Evolutionary conservation across 1,284 basidiomycete genomes (phyloP), one percentile per base, ranked within the genome.

Genomic region (Hortiboletus rubellus): DNA sequence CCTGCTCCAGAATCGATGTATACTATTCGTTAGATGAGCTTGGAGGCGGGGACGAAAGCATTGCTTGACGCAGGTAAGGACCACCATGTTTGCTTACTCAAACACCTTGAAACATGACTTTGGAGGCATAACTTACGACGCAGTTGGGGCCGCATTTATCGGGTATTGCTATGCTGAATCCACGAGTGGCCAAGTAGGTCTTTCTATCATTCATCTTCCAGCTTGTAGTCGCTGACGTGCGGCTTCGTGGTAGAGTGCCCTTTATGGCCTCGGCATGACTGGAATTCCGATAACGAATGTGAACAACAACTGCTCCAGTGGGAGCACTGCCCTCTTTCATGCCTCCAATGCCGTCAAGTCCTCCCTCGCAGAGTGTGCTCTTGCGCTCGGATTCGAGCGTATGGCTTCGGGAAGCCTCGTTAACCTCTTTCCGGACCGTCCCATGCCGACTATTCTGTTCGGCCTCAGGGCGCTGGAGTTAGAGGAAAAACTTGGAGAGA

Each of bases 331-430:
- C 8, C 77, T 92, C 15, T 88, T 82, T 67, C 80, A 87, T 34
- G 87, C 86, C 4, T 85, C 85, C 60, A 83, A 81, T 44, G 78
- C 82, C 31, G 82, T 93, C 45, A 88, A 85, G 64, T 81, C 81
- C 17, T 87, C 87, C 10, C 79, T 86, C 59, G 85, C 78, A 6
- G 86, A 92, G 54, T 93, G 92, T 67, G 81, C 86, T 0, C 78
- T 94, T 17, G 92, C 92, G 1, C 83, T 94, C 8, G 92, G 92
- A n/a, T 94, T 94, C 62, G 92, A 95, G 68, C 86, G 88, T 46
- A 92, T 93, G 91, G 77, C 82, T 12, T 82, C 88, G 3, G 92
- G 91, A n/a, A 87, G 86, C 60, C 77, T 94, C 18, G 79, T 77
- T 11, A 83, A 82, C 5, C 82, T 82, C 61, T 94, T 85, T 67